These are phyloP conservation scores for Alternaria alternata DNA, from an alignment of 2,329 filamentous ascomycete genomes.

Conservation along the genomic window DNA sequence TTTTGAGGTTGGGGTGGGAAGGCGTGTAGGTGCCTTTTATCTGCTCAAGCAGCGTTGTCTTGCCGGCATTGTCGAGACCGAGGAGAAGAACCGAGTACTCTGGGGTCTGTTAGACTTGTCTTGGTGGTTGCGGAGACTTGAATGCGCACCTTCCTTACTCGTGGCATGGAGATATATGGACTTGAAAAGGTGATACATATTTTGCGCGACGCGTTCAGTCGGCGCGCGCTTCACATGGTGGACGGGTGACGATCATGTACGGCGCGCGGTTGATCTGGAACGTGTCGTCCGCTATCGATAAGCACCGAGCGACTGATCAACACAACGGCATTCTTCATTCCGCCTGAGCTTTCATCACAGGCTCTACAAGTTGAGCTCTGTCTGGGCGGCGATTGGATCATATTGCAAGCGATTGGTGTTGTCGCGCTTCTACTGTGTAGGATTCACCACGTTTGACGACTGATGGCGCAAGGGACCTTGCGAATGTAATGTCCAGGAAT, in stretches of 20 bases:
- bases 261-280: slow-evolving; percentile 14
- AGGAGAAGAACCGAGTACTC: slow-evolving; percentile 98
- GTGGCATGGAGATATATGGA: slow-evolving; percentile 94
- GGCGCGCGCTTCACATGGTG: slow-evolving; percentile 31
- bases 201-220: slow-evolving; percentile 19
- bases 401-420: background rate
- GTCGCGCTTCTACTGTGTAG: background rate
- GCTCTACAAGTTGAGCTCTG: background rate
- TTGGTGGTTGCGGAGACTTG: background rate
- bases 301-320: background rate
- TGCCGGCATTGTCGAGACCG: slow-evolving; percentile 96
- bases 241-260: slow-evolving; percentile 3
- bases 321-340: background rate
- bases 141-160: slow-evolving; percentile 82
- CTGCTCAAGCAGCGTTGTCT: slow-evolving; percentile 97
- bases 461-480: too few relatives aligned
- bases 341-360: too few relatives aligned
- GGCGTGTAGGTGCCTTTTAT: slow-evolving; percentile 86
- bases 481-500: too few relatives aligned
- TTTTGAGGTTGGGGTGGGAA: slow-evolving; percentile 76
- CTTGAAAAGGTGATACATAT: slow-evolving; percentile 96
- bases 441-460: background rate
- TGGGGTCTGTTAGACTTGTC: slow-evolving; percentile 48
- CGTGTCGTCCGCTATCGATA: slow-evolving; percentile 20
- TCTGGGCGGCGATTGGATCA: background rate